Conservation (phyloP, 139 green algal genomes). For the Chlamydomonas asymmetrica region DNA sequence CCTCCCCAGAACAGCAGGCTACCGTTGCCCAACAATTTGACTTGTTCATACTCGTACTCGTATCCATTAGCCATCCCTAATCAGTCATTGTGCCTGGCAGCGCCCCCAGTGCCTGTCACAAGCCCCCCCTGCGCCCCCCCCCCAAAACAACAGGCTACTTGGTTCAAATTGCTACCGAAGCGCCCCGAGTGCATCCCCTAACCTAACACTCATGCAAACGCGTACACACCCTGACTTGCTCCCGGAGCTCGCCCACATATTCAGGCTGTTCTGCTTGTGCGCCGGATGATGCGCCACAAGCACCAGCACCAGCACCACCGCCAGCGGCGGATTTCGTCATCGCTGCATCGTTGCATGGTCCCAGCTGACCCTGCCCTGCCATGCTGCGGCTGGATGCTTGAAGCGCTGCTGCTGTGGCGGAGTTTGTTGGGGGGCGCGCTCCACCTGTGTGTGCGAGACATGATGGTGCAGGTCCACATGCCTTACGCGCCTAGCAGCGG, state of each 20-base stretch:
- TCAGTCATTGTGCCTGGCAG: neutral
- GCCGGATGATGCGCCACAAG: neutral
- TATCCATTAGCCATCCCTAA: neutral
- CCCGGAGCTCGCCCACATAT: slow-evolving; percentile 14
- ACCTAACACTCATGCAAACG: too few relatives aligned
- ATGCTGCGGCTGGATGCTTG: neutral
- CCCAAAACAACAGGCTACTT: too few relatives aligned
- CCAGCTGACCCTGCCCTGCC: neutral
- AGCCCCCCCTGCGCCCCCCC: too few relatives aligned
- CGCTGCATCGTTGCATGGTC: neutral
- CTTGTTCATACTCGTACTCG: neutral
- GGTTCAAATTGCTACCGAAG: neutral
- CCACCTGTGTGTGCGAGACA: too few relatives aligned
- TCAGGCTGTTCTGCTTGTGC: neutral
- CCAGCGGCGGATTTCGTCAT: neutral
- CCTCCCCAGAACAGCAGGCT: too few relatives aligned
- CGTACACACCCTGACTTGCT: slow-evolving; percentile 4
- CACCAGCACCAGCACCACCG: neutral
- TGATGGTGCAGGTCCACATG: too few relatives aligned
- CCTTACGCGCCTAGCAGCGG: too few relatives aligned
- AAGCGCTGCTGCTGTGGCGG: neutral
- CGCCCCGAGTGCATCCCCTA: too few relatives aligned
- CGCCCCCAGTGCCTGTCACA: neutral
- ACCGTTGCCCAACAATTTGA: too few relatives aligned
- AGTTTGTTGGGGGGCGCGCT: too few relatives aligned